phyloP scores from a whole-genome alignment of 2,329 filamentous ascomycete genomes.

The Aspergillus viridinutans region DNA sequence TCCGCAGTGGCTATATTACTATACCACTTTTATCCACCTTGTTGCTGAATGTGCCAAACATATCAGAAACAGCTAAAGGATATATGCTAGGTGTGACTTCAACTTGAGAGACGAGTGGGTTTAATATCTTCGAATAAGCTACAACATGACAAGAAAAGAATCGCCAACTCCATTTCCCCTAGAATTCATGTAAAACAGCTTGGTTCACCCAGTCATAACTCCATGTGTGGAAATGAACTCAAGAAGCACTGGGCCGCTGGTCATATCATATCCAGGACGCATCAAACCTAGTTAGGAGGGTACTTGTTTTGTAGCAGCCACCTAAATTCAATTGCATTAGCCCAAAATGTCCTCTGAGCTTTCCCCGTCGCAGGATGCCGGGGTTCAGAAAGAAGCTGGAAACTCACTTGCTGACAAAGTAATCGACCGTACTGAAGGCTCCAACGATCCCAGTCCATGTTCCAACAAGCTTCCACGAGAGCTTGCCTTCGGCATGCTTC shows the following conservation, averaged over 20 bases:
- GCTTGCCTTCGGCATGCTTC: conserved; percentile 42
- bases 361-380: not conserved
- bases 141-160: not conserved
- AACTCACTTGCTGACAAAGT: conserved; percentile 48
- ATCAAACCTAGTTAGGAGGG: conserved; percentile 40
- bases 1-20: not conserved
- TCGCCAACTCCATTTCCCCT: not conserved
- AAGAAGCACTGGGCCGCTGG: not conserved
- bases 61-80: not conserved
- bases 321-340: conserved; percentile 25
- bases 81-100: not conserved
- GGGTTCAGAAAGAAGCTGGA: not conserved
- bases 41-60: not conserved
- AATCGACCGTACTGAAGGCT: conserved; percentile 43
- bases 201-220: not conserved
- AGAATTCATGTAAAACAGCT: not conserved
- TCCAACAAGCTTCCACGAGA: conserved; percentile 45
- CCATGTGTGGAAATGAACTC: not conserved
- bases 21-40: not conserved
- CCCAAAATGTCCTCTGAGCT: conserved; percentile 1
- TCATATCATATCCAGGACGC: not conserved
- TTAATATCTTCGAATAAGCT: not conserved
- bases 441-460: conserved; percentile 42
- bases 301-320: conserved; percentile 51
- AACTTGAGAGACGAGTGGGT: not conserved